Base-by-base conservation (phyloP, 768 basidiomycete species). In the Antrodiella citrinella region DNA sequence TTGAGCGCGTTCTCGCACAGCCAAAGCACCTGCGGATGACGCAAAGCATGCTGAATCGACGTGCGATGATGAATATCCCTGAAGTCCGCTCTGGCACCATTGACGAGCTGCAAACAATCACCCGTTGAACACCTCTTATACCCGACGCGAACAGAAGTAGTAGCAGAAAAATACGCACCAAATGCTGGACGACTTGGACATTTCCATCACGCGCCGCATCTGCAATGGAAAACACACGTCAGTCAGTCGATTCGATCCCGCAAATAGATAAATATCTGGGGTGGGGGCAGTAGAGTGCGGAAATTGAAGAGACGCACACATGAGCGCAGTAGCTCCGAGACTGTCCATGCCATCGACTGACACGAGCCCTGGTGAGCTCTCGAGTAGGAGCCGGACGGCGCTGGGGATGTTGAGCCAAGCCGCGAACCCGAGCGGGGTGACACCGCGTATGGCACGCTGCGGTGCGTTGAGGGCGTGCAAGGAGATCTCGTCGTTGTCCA, bases 131-230 rank as follows among this genome's bases (percentile, higher is more conserved):
- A n/a, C n/a, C n/a, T n/a, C n/a, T n/a, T n/a, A 44, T 12, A 39
- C 22, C 18, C 35, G 12, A 51, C 43, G 11, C 26, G 25, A 38
- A 38, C 23, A 46, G 43, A n/a, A n/a, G n/a, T n/a, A n/a, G n/a
- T n/a, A n/a, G 24, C 18, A 10, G 18, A n/a, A 12, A 46, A 24
- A 10, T 19, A 65, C 82, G 44, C 64, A 86, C 86, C 66, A 90
- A 68, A 54, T 73, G 67, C 54, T 77, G 72, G 5, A 82, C 83
- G n/a, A 88, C 82, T 48, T 81, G 74, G 39, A 81, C 61, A 56
- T 74, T 77, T 43, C 82, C 80, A 64, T 91, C 87, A 51, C 87
- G 80, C 43, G 84, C 77, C 24, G 87, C 86, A 66, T 90, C 87
- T 91, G 61, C 50, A 54, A 43, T 35, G 41, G 26, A 48, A 23